Base-by-base conservation (phyloP, 495 filamentous ascomycete species). In the Hypoxylon lenormandii region DNA sequence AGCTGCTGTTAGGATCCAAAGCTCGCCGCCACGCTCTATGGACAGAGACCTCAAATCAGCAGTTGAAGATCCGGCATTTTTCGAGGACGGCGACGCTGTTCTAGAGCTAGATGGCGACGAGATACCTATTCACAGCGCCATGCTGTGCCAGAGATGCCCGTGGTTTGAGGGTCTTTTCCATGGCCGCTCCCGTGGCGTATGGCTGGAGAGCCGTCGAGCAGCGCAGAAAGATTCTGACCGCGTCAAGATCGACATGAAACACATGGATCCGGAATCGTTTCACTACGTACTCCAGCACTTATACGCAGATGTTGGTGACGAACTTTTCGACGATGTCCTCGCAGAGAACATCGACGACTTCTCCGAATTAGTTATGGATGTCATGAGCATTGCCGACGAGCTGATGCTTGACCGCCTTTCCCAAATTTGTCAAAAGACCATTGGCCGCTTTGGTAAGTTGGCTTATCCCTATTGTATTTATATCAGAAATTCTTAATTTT, bases 91-190 rank as follows among this genome's bases (percentile, higher is more conserved):
- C 3, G 93, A 98, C 78, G 82, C 90, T 4, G 76, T 92, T 4
- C 80, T 98, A 11, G 87, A 96, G 54, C 82, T 98, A 28, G 88
- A 90, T 48, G 88, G 82, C 0, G 80, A 80, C 40, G 87, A 88
- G 42, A 78, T 93, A 5, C 78, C 78, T 23, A 89, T 90, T 5
- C 94, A 98, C 73, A 94, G 90, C 66, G 78, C 85, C 15, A 77
- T 98, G 16, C 74, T 98, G 47, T 91, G 92, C 60, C 89, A 90
- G 72, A 83, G 96, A 72, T 97, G 93, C 64, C 94, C 93, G 0
- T 98, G 97, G 81, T 98, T 98, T 70, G 82, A 92, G 65, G 90
- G 91, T 3, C 82, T 98, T 18, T 97, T 97, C 79, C 80, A 91
- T 60, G 95, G 96, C 16, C 89, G 92, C 45, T 91, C 95, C 13